phyloP scores from a whole-genome alignment of 441 rosid species.

The Arabidopsis hybrid region DNA sequence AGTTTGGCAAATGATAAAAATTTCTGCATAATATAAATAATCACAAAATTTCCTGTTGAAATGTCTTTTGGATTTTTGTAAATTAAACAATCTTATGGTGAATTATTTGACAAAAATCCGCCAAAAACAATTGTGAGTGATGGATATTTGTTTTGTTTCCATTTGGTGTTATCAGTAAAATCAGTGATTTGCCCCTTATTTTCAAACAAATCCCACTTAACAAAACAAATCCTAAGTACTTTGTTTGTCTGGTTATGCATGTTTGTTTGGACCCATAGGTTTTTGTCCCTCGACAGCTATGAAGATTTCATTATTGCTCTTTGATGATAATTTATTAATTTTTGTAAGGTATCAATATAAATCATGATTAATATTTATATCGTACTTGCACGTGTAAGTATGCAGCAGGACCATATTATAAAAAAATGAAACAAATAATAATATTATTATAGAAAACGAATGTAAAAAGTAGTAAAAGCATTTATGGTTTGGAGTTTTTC shows the following conservation, averaged over 20 bases:
- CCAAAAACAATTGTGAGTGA: neutral
- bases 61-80: neutral
- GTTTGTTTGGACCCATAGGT: constrained; percentile 46
- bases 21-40: no score
- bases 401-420: constrained; percentile 36
- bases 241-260: constrained; percentile 34
- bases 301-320: constrained; percentile 43
- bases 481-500: constrained; percentile 48
- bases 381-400: constrained; percentile 49
- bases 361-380: constrained; percentile 39
- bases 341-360: constrained; percentile 29
- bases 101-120: neutral
- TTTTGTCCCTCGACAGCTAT: constrained; percentile 49
- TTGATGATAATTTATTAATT: constrained; percentile 40
- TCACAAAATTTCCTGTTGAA: neutral
- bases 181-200: constrained; percentile 32
- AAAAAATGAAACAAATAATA: neutral
- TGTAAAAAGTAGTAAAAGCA: constrained; percentile 42
- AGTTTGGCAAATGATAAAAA: no score
- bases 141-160: neutral
- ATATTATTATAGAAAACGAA: constrained; percentile 12
- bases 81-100: neutral
- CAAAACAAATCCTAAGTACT: constrained; percentile 21
- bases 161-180: constrained; percentile 7
- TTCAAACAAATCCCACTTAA: constrained; percentile 34